Base-by-base conservation (phyloP, 2,329 filamentous ascomycete genomes). In the Rosellinia necatrix region DNA sequence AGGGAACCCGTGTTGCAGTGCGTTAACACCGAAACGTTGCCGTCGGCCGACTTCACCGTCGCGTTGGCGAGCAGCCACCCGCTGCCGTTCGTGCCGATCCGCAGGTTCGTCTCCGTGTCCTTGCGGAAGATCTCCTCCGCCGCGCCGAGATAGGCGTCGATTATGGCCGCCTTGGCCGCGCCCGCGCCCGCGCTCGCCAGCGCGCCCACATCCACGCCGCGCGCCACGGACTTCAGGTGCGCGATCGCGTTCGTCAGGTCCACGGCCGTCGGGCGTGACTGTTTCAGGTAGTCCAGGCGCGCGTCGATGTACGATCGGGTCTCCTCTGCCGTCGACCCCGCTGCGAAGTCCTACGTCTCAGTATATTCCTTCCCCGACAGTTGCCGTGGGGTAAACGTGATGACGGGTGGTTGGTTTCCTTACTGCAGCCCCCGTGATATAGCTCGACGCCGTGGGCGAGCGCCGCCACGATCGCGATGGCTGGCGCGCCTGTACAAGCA, bases 1-100 rank as follows among this genome's bases (percentile, higher is more conserved):
- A 99, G 86, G 17, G 93, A 97, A 24, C 94, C 94, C 19, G 94
- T 99, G 74, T 99, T 99, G 80, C 94, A 99, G 75, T 99, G 96
- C 9, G 94, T 99, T 64, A 99, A 76, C 38, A 99, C 88, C n/a
- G 90, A 91, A 43, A 96, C 65, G 74, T 78, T 67, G 70, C 79
- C 67, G 62, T 81, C 71, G 61, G 75, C 44, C 35, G 79, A 70
- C 70, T 80, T 73, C 64, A 74, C 71, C 17, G 74, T 77, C 68
- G 67, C 66, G 65, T 90, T 84, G 35, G 80, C 75, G 53, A 85
- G 75, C 29, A 99, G 87, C 90, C 94, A 99, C 62, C 86, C 81
- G 0, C 92, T 90, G 34, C 94, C 94, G 71, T 89, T 79, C 56
- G 85, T 81, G 46, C 94, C 94, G 70, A 99, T 97, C 22, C 83